phyloP scores from a whole-genome alignment of 2,329 filamentous ascomycete species.

The Mollisiaceae sp. region DNA sequence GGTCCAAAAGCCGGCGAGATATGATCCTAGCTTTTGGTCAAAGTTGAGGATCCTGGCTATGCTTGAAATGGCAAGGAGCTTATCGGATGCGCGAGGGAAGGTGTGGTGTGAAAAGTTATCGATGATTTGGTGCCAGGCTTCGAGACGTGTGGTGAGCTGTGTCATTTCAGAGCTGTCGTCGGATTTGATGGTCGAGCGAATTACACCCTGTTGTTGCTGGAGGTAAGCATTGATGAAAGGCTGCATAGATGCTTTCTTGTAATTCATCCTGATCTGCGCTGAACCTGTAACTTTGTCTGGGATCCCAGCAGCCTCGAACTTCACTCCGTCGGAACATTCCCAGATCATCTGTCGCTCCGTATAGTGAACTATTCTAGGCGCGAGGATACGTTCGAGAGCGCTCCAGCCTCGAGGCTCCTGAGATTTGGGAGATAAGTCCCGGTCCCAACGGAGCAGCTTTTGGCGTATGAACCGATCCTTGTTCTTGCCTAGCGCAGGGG shows the following conservation, averaged over 20 bases:
- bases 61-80: constrained; percentile 35
- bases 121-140: constrained; percentile 18
- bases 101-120: constrained; percentile 32
- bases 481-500: constrained; percentile 16
- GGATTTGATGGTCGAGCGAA: too few relatives aligned
- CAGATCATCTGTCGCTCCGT: constrained; percentile 26
- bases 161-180: background rate
- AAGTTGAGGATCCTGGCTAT: constrained; percentile 27
- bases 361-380: constrained; percentile 29
- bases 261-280: constrained; percentile 11
- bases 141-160: background rate
- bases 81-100: constrained; percentile 33
- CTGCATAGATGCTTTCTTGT: constrained; percentile 18
- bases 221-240: constrained; percentile 9
- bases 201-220: background rate
- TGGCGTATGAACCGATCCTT: constrained; percentile 13
- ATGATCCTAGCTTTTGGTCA: constrained; percentile 13
- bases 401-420: constrained; percentile 13
- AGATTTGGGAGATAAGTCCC: background rate
- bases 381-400: constrained; percentile 26
- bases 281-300: constrained; percentile 8
- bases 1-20: constrained; percentile 21
- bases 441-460: constrained; percentile 14
- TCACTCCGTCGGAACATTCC: constrained; percentile 25
- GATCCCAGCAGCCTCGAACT: constrained; percentile 19